Evolutionary conservation across 441 rosid species (phyloP), one percentile per base, ranked within the genome.

Genomic region (Euphorbia schlechtendalii): DNA sequence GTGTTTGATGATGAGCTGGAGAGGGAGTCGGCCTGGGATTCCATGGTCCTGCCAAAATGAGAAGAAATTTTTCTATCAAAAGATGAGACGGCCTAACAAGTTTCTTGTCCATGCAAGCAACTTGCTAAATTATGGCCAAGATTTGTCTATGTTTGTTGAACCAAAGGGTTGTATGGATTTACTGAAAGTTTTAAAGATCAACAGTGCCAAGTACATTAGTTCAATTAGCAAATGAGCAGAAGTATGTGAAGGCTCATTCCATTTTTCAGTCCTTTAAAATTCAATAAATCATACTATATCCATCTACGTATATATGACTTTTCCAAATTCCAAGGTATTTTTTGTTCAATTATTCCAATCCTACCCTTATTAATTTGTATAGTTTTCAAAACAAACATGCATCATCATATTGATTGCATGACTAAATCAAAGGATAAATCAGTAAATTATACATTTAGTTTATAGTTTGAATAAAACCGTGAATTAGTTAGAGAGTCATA

Each of bases 11-110:
- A 27, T 74, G 57, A 65, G 70, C 68, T 43, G 73, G 74, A 56
- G 64, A 62, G 59, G 71, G 41, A 53, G 61, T 67, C 72, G 59
- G 55, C 57, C 64, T 71, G 25, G 28, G 61, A 56, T 73, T 78
- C 59, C 81, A 21, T 28, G 76, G 63, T 70, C 78, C 90, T 85
- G 78, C 64, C 34, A 72, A 62, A 60, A 74, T 66, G 40, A 51
- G 30, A 73, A 55, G 14, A 45, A 63, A 72, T 61, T 20, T 49
- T 52, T 49, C 41, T n/a, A 59, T 43, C 24, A 38, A 24, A 18
- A 60, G n/a, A 14, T 8, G 36, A 43, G 52, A 13, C n/a, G 24
- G 11, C 24, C 13, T 13, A 9, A 41, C n/a, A 28, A 12, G 5
- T 0, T 12, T 10, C 2, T 14, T 51, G 28, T n/a, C 0, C 22